Evolutionary conservation across 2,329 filamentous ascomycete genomes (phyloP).

Genomic region (Nannizzia gypsea): DNA sequence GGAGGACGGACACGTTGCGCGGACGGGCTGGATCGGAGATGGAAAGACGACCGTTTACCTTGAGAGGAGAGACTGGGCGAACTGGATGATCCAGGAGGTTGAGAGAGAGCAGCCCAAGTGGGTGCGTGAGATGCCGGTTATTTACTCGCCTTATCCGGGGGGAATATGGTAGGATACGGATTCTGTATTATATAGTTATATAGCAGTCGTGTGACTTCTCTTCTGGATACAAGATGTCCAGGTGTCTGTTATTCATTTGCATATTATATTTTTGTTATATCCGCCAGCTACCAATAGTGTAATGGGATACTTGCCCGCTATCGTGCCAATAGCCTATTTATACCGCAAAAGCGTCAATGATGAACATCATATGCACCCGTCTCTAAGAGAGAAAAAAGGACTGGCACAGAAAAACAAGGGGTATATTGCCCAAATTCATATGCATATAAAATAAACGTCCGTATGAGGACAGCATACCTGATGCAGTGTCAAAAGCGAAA

Average conservation of each 20-base stretch:
- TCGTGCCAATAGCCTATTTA: not conserved
- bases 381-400: not conserved
- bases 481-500: not conserved
- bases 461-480: not conserved
- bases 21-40: constrained; percentile 14
- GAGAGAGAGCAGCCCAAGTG: constrained; percentile 12
- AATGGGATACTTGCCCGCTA: not conserved
- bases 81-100: constrained; percentile 14
- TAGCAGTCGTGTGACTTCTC: not conserved
- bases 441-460: not conserved
- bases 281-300: not conserved
- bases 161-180: not conserved
- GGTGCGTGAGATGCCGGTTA: constrained; percentile 14
- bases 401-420: not conserved
- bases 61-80: constrained; percentile 14
- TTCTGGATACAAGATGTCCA: no score
- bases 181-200: not conserved
- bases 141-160: constrained; percentile 8
- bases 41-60: constrained; percentile 10
- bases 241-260: not conserved
- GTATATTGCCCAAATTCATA: not conserved
- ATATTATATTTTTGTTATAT: not conserved
- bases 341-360: not conserved
- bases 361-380: not conserved
- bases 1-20: constrained; percentile 9